Conservation (phyloP, 129 eudicot genomes). For the Erigeron canadensis region DNA sequence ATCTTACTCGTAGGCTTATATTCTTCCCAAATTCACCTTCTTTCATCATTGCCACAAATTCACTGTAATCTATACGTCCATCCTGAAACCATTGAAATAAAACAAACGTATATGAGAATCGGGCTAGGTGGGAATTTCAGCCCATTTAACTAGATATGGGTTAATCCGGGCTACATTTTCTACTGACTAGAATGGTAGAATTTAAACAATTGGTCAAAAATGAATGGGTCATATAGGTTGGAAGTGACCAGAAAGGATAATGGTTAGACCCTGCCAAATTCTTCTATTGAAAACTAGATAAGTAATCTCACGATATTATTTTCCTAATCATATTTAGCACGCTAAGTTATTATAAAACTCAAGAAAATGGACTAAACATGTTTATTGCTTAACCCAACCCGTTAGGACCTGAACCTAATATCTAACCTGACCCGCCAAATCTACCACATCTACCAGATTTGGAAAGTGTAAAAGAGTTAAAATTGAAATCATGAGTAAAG, state of each 20-base stretch:
- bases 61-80: constrained; percentile 81
- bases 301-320: neutral
- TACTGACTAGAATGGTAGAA: neutral
- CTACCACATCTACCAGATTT: neutral
- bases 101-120: neutral
- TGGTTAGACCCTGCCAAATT: neutral
- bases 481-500: neutral
- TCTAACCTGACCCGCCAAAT: constrained; percentile 4
- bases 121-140: neutral
- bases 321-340: neutral
- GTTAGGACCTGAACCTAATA: neutral
- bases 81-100: constrained; percentile 50
- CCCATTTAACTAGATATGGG: neutral
- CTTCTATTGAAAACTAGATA: neutral
- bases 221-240: neutral
- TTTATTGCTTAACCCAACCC: neutral
- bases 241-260: neutral
- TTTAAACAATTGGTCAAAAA: neutral
- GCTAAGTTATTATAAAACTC: neutral
- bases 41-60: constrained; percentile 96
- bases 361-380: neutral
- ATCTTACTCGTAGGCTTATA: constrained; percentile 32
- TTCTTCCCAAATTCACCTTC: constrained; percentile 57
- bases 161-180: neutral
- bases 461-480: neutral